Evolutionary conservation across 352 stramenopile species (phyloP), one percentile per base, ranked within the genome.

Genomic region (Globisporangium recalcitrans): DNA sequence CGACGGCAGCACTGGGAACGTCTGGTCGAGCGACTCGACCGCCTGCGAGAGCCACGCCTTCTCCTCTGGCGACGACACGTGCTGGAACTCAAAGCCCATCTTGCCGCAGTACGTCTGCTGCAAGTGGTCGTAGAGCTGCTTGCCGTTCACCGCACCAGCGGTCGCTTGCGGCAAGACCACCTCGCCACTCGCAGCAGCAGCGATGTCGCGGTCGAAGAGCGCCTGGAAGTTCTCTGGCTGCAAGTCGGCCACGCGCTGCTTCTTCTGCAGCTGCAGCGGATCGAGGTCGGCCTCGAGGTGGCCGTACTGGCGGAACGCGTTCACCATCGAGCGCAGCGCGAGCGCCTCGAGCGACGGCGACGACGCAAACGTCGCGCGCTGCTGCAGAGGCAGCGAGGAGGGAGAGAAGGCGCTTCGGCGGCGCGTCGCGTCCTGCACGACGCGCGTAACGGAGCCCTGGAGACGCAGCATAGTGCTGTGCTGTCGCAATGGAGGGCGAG

Each of bases 11-110:
- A 93, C 81, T 0, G 82, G 72, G 56, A 80, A 84, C 34, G 62
- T 62, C 4, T 54, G 22, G 42, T 73, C 65, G 21, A 83, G 16
- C 8, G 75, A 72, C 62, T 95, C 86, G 4, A 71, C 71, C 4
- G 71, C 77, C 40, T 77, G 36, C 7, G 82, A 82, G 29, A 91
- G 68, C 82, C 86, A 93, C 34, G 72, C 67, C 60, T 89, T 86
- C 69, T 95, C 85, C 14, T 82, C 69, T 1, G 60, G 4, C 0
- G 74, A 80, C 24, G 77, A 76, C 14, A 93, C 40, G 65, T 95
- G 73, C 72, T 89, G 73, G 63, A 92, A 92, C 71, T 96, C 85
- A 59, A 87, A 88, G 31, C 85, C 84, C 11, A 90, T 86, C 65
- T 90, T 88, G 31, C 84, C 77, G 64, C 82, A 92, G 65, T 96